phyloP scores from a whole-genome alignment of 1,284 basidiomycete species.

The Tylopilus orsonianus region DNA sequence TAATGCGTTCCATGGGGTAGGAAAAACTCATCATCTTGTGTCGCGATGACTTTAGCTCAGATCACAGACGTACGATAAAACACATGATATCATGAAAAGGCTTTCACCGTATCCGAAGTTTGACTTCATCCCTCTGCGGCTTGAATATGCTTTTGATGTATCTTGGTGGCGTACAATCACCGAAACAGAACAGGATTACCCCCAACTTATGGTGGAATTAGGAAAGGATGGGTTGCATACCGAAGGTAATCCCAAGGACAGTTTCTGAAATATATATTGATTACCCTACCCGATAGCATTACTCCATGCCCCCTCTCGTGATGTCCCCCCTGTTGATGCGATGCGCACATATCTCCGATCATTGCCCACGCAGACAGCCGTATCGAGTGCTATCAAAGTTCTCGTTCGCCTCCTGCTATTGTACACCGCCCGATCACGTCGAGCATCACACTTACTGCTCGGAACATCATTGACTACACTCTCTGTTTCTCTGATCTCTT shows the following conservation, averaged over 20 bases:
- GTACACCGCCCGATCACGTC: constrained; percentile 56
- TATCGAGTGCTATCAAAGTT: constrained; percentile 60
- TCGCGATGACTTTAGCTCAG: constrained; percentile 16
- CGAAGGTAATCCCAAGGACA: constrained; percentile 24
- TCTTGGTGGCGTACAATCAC: constrained; percentile 60
- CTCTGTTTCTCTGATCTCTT: constrained; percentile 74
- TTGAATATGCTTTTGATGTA: constrained; percentile 74
- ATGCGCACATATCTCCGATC: constrained; percentile 64
- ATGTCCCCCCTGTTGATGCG: constrained; percentile 40
- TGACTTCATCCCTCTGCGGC: constrained; percentile 57
- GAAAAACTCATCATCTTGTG: constrained; percentile 26
- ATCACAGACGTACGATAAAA: constrained; percentile 54
- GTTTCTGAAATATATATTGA: background rate
- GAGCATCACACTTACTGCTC: constrained; percentile 75
- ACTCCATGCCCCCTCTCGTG: constrained; percentile 23
- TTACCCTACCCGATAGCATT: constrained; percentile 32
- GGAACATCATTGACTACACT: constrained; percentile 81
- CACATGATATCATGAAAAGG: constrained; percentile 46
- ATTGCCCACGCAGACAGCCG: constrained; percentile 77
- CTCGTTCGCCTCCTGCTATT: constrained; percentile 72
- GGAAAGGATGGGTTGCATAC: constrained; percentile 46
- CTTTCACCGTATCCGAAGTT: constrained; percentile 50
- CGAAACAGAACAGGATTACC: constrained; percentile 24
- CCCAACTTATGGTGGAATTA: constrained; percentile 44
- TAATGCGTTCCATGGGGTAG: constrained; percentile 58